Evolutionary conservation across 257 asterid genomes (phyloP), one percentile per base, ranked within the genome.

Genomic region (Verbascum thapsus): DNA sequence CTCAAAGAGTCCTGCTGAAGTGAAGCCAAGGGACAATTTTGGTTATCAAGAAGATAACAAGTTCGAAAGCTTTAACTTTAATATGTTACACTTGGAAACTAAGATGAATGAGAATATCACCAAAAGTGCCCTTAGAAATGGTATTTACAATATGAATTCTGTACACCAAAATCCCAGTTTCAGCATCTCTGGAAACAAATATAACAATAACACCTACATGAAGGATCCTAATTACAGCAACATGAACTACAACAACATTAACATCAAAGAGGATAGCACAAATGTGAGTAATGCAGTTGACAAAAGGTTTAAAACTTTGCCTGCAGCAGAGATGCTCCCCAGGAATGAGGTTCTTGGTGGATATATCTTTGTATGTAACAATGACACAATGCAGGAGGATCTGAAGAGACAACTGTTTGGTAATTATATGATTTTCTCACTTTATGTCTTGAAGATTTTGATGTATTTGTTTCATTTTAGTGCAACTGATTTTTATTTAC

Each of bases 321-420:
- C 99, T 39, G 87, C 92, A 10, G 91, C 95, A 1, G 97, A 89
- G 88, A 83, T 80, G 37, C 97, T 92, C 67, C 97, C 98, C 3
- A 83, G 95, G 82, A 82, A 89, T 65, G 96, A 89, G 84, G 85
- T 85, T 64, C 90, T 92, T 22, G 99, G 99, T 66, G 99, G 96
- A 64, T 92, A 92, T 73, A 92, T 87, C 63, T 89, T 89, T 73
- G 99, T 92, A 43, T 92, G 99, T 82, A 92, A 92, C 85, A 87
- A 92, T 52, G 99, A 92, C 64, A 92, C 97, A 0, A 89, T 89
- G 97, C 96, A 89, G 68, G 99, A 92, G 77, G 99, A 92, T 80
- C 42, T 92, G 76, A 92, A 89, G 80, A 77, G 97, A 48, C 95
- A 80, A 30, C 88, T 92, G 9, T 92, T 92, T 59, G 99, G 99